Conservation (phyloP, 2,329 filamentous ascomycete genomes). For the Exophiala sp. region DNA sequence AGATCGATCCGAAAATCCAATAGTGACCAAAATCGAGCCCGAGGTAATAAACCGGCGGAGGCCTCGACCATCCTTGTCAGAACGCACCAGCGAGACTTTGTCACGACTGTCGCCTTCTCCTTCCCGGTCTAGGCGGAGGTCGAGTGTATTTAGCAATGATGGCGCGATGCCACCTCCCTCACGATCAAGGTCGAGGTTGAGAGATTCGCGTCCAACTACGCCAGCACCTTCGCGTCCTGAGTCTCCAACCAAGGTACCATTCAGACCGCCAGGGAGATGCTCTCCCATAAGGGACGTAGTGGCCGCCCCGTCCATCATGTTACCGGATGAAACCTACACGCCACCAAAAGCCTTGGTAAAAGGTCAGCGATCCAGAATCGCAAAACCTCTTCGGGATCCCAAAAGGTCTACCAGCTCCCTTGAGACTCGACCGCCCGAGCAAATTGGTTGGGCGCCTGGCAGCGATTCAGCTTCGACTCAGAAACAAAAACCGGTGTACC, state of each 20-base stretch:
- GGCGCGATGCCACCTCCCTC: constrained; percentile 60
- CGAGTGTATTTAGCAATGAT: constrained; percentile 69
- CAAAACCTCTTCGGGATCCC: constrained; percentile 13
- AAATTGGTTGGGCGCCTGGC: neutral
- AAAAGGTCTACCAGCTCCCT: constrained; percentile 14
- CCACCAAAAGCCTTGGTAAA: constrained; percentile 26
- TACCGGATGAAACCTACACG: constrained; percentile 23
- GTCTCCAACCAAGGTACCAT: constrained; percentile 22
- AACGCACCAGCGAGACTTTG: constrained; percentile 82
- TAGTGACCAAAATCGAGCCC: constrained; percentile 1
- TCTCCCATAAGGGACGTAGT: constrained; percentile 22
- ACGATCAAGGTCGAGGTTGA: constrained; percentile 60
- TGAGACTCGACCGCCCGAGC: neutral
- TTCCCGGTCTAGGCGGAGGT: constrained; percentile 57
- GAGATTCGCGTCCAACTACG: constrained; percentile 13
- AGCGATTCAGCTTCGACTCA: constrained; percentile 6
- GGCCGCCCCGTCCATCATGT: constrained; percentile 10
- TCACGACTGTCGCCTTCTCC: constrained; percentile 76
- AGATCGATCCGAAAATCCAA: constrained; percentile 25
- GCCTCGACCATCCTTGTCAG: constrained; percentile 62
- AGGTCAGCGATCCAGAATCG: constrained; percentile 23
- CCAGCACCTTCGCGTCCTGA: constrained; percentile 14
- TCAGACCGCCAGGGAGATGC: constrained; percentile 24
- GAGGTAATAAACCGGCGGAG: constrained; percentile 14
- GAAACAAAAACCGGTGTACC: constrained; percentile 11